These are phyloP conservation scores for Beauveria medogensis DNA, from an alignment of 2,329 filamentous ascomycete genomes.

Conservation along the genomic window DNA sequence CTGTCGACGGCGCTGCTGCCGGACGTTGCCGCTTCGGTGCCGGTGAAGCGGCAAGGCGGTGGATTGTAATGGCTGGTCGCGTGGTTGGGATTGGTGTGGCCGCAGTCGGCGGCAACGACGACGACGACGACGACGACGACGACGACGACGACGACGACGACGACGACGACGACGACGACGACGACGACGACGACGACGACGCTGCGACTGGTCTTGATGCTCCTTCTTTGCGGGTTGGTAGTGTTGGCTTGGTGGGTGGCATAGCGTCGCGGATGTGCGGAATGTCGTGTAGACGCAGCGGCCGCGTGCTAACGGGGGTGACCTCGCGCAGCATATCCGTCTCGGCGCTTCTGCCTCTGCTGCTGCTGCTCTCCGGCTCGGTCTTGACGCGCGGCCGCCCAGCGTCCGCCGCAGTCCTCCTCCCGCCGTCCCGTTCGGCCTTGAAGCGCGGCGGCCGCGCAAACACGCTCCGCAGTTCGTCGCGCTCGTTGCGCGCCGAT, in stretches of 20 bases:
- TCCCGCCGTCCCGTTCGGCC: background rate
- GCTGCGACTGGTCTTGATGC: background rate
- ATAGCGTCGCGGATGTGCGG: background rate
- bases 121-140: no score
- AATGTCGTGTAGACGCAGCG: background rate
- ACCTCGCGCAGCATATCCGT: background rate
- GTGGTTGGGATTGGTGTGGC: background rate
- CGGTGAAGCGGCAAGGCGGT: background rate
- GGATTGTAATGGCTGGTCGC: background rate
- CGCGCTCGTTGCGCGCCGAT: constrained; percentile 40
- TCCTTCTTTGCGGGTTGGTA: background rate
- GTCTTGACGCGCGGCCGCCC: background rate
- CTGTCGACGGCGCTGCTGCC: background rate
- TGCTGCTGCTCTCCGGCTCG: background rate
- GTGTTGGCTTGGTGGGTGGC: background rate
- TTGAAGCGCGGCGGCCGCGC: constrained; percentile 1
- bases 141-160: no score
- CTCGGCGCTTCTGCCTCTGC: background rate
- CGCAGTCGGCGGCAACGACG: no score
- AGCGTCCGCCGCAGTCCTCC: background rate
- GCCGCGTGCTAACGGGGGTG: background rate
- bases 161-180: no score
- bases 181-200: no score
- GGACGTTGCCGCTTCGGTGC: background rate
- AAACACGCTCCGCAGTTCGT: constrained; percentile 50